These are phyloP conservation scores for Mrakiaceae sp. DNA, from an alignment of 1,284 basidiomycete species.

Conservation along the genomic window DNA sequence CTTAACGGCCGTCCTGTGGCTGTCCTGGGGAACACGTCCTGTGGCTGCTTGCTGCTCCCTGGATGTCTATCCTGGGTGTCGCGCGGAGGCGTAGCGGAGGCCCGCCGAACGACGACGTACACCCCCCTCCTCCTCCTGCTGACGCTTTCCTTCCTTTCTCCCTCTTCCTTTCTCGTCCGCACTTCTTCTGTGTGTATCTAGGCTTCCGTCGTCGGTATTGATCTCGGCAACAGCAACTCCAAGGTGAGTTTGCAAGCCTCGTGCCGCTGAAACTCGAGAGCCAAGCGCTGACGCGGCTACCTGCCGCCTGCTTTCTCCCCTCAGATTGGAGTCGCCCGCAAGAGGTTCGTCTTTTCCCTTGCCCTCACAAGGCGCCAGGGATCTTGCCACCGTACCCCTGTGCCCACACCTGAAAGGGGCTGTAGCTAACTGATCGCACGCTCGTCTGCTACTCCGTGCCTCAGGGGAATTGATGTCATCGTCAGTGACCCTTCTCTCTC, in stretches of 20 bases:
- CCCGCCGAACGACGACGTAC: too few relatives aligned
- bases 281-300: constrained; percentile 18
- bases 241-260: constrained; percentile 43
- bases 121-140: too few relatives aligned
- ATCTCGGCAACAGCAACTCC: constrained; percentile 76
- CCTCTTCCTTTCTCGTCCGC: too few relatives aligned
- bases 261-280: constrained; percentile 15
- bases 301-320: constrained; percentile 19
- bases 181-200: background rate
- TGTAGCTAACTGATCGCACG: background rate
- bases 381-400: background rate
- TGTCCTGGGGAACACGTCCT: too few relatives aligned
- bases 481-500: constrained; percentile 19
- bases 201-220: constrained; percentile 67
- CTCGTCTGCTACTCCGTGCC: background rate
- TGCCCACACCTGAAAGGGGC: background rate
- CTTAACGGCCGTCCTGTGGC: too few relatives aligned
- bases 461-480: constrained; percentile 86
- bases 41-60: too few relatives aligned
- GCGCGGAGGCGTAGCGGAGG: too few relatives aligned
- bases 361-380: background rate
- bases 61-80: too few relatives aligned
- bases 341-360: constrained; percentile 26
- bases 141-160: too few relatives aligned
- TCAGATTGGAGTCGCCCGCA: constrained; percentile 83